Conservation (phyloP, 371 early-diverging fungal genomes). For the Smittium mucronatum region DNA sequence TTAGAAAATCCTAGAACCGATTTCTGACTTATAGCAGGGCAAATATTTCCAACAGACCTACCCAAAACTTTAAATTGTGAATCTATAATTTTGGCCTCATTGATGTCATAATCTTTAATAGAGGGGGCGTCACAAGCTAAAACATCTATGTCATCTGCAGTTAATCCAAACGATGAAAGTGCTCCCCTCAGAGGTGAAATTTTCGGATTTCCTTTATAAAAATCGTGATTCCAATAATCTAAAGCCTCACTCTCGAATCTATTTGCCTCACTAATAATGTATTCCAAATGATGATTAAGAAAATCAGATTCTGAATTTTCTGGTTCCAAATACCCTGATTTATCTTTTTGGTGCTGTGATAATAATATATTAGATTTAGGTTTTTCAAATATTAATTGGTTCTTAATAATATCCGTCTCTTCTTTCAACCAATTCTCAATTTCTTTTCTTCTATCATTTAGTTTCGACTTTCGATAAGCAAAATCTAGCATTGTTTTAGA, state of each 20-base stretch:
- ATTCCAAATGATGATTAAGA: constrained; percentile 55
- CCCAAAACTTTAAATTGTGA: constrained; percentile 78
- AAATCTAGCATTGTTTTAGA: constrained; percentile 67
- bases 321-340: too few species aligned
- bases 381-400: too few species aligned
- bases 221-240: constrained; percentile 66
- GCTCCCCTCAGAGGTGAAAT: constrained; percentile 84
- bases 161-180: constrained; percentile 70
- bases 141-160: constrained; percentile 79
- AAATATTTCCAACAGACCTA: constrained; percentile 70
- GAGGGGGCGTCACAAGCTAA: constrained; percentile 91
- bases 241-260: constrained; percentile 72
- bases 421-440: constrained; percentile 69
- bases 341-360: background rate
- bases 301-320: background rate
- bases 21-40: constrained; percentile 80
- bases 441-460: constrained; percentile 58
- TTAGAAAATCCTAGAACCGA: constrained; percentile 93
- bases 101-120: constrained; percentile 88
- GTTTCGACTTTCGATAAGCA: constrained; percentile 74
- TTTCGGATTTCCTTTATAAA: constrained; percentile 58
- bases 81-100: constrained; percentile 79
- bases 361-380: too few species aligned
- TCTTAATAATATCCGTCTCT: constrained; percentile 44
- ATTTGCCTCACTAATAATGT: constrained; percentile 64